Conservation (phyloP, 1,139 yeast genomes). For the Suhomyces wounanorum region DNA sequence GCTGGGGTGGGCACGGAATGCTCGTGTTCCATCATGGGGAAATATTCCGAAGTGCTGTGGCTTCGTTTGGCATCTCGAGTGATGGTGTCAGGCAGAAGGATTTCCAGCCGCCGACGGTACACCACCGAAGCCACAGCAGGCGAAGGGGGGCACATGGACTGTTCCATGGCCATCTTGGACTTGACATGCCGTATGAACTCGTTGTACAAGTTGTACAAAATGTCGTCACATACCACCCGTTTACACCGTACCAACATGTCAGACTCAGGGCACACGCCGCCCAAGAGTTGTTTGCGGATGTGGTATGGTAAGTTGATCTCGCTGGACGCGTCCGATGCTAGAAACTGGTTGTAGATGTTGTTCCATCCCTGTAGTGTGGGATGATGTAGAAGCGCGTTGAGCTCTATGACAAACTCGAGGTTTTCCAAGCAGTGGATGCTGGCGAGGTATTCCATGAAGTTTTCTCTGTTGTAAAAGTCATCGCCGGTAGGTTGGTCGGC, state of each 20-base stretch:
- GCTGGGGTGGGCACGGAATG: conserved; percentile 7
- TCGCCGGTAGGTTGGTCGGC: conserved; percentile 6
- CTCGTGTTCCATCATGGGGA: conserved; percentile 4
- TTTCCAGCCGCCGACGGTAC: conserved; percentile 14
- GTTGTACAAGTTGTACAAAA: conserved; percentile 36
- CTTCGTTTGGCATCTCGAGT: conserved; percentile 4
- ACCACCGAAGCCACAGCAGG: conserved; percentile 5
- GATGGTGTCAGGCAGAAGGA: conserved; percentile 13
- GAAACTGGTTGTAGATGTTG: conserved; percentile 26
- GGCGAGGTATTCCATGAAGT: conserved; percentile 31
- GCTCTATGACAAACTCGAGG: conserved; percentile 35
- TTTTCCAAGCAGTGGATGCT: conserved; percentile 40
- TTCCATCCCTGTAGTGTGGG: conserved; percentile 27
- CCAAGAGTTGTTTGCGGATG: conserved; percentile 19
- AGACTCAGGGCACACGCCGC: conserved; percentile 18
- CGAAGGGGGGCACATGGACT: conserved; percentile 8
- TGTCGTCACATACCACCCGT: conserved; percentile 31
- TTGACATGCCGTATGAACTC: conserved; percentile 27
- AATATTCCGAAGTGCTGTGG: conserved; percentile 4
- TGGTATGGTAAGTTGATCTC: conserved; percentile 38
- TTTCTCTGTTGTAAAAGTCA: conserved; percentile 12
- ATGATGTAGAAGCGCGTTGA: conserved; percentile 25
- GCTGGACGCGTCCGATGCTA: conserved; percentile 30
- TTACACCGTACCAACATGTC: conserved; percentile 20
- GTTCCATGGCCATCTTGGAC: conserved; percentile 9